These are phyloP conservation scores for Termitomyces sp. DNA, from an alignment of 768 basidiomycete genomes.

Conservation along the genomic window DNA sequence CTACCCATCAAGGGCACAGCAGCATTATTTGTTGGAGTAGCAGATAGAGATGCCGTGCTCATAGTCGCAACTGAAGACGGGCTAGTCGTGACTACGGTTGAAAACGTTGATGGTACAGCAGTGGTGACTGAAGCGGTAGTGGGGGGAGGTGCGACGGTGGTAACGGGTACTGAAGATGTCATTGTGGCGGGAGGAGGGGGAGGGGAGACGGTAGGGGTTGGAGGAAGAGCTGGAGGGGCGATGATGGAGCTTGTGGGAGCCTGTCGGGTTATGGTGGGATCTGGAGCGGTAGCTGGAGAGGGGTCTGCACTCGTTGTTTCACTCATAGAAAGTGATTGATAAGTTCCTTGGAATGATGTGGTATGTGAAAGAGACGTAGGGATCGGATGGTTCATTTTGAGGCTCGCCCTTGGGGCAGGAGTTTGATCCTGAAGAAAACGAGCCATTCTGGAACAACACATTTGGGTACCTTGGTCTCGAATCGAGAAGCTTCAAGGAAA, in stretches of 20 bases:
- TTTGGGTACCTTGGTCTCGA: not conserved
- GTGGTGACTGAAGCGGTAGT: not conserved
- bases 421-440: constrained; percentile 9
- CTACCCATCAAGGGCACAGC: not conserved
- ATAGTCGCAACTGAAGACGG: not conserved
- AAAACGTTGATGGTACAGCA: not conserved
- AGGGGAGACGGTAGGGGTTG: not conserved
- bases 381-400: not conserved
- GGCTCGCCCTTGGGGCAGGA: constrained; percentile 4
- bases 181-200: not conserved
- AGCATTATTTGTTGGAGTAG: not conserved
- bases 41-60: not conserved
- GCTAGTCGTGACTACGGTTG: not conserved
- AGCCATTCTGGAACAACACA: not conserved
- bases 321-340: not conserved
- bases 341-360: not conserved
- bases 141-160: not conserved
- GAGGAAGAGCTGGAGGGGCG: not conserved
- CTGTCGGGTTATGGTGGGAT: not conserved
- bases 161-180: not conserved
- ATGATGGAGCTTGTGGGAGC: not conserved
- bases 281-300: not conserved
- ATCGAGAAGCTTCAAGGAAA: not conserved
- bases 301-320: not conserved
- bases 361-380: not conserved